Conservation (phyloP, 2,329 filamentous ascomycete species). For the Aspergillus sp. region DNA sequence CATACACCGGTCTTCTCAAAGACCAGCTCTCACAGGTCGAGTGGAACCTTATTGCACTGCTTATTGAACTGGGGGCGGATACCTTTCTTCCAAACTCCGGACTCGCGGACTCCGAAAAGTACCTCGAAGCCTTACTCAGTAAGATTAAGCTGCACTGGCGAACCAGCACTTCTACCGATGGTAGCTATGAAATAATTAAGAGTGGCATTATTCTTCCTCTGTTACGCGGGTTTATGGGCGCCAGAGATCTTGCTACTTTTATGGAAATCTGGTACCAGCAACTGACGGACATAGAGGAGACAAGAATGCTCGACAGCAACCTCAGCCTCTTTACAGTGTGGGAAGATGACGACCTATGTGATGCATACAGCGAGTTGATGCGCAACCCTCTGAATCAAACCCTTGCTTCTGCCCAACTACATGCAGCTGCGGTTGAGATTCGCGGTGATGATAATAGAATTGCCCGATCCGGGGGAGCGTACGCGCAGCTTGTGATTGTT, state of each 20-base stretch:
- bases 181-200: conserved; percentile 37
- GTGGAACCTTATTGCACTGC: conserved; percentile 43
- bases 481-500: conserved; percentile 36
- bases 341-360: conserved; percentile 47
- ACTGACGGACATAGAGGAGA: conserved; percentile 37
- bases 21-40: conserved; percentile 33
- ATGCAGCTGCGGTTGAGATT: conserved; percentile 29
- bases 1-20: conserved; percentile 41
- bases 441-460: conserved; percentile 29
- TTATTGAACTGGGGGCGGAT: conserved; percentile 44
- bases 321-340: conserved; percentile 38
- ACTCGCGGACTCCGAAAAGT: conserved; percentile 34
- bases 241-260: conserved; percentile 42
- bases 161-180: conserved; percentile 16
- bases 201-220: conserved; percentile 40
- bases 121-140: conserved; percentile 37
- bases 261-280: conserved; percentile 42
- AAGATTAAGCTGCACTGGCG: conserved; percentile 37
- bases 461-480: conserved; percentile 28
- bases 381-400: conserved; percentile 31
- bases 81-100: conserved; percentile 47
- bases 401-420: conserved; percentile 31
- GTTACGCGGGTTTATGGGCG: conserved; percentile 39
- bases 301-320: conserved; percentile 24
- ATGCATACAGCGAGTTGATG: conserved; percentile 35